Percentiles rank a stretch among this genome's conserved stretches.
Conservation (phyloP, 495 filamentous ascomycete species). For the Apiosordaria backusii region DNA sequence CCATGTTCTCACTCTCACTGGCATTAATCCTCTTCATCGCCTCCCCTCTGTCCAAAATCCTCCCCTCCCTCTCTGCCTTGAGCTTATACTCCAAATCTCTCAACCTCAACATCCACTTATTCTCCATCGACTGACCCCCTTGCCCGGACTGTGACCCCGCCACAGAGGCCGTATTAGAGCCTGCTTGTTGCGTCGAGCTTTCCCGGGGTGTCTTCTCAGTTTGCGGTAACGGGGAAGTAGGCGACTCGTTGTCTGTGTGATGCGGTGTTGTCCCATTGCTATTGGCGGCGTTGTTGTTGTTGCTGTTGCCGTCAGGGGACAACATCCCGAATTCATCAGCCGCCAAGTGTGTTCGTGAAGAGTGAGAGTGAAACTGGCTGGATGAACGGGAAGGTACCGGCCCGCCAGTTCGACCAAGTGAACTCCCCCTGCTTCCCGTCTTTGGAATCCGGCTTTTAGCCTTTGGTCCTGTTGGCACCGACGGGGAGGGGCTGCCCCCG, state of each 20-base stretch:
- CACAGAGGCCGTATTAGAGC: not conserved
- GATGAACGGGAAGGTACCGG: not conserved
- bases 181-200: not conserved
- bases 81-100: constrained; percentile 83
- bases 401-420: constrained; percentile 26
- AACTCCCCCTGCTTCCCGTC: constrained; percentile 25
- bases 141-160: not conserved
- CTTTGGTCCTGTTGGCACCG: constrained; percentile 47
- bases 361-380: not conserved
- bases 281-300: not conserved
- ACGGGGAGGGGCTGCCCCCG: constrained; percentile 47
- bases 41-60: constrained; percentile 75
- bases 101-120: constrained; percentile 77
- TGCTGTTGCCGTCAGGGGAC: not conserved
- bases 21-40: constrained; percentile 83
- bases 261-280: not conserved
- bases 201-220: not conserved
- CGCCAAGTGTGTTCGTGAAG: not conserved
- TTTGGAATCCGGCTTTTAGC: constrained; percentile 38
- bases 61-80: constrained; percentile 85
- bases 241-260: not conserved
- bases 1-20: constrained; percentile 71
- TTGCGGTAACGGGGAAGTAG: not conserved
- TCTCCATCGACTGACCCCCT: constrained; percentile 43
- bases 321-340: constrained; percentile 10